Conservation (phyloP, 805 yeast genomes). For the Lipomyces lipofer region DNA sequence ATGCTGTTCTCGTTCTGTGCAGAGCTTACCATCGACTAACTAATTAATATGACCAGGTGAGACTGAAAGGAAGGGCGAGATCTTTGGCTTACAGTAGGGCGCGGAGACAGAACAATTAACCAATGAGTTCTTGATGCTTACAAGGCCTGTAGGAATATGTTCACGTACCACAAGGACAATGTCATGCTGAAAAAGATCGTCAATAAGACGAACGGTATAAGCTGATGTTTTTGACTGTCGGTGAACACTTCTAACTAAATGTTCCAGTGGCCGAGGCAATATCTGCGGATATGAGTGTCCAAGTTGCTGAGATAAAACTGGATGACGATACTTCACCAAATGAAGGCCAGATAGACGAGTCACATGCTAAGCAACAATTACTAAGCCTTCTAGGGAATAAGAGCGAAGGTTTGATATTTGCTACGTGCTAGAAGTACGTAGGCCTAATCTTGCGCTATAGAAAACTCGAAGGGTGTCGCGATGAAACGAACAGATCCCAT, state of each 20-base stretch:
- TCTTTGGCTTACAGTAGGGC: slow-evolving; percentile 18
- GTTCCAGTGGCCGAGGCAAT: slow-evolving; percentile 23
- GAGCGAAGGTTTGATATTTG: no score
- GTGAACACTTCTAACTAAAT: not conserved
- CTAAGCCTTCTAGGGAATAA: no score
- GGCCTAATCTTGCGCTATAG: no score
- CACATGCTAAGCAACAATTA: no score
- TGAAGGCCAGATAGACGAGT: no score
- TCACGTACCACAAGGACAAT: slow-evolving; percentile 3
- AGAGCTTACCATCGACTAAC: not conserved
- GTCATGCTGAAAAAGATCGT: slow-evolving; percentile 14
- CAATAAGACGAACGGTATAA: slow-evolving; percentile 17
- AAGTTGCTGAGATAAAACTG: slow-evolving; percentile 11
- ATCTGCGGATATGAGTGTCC: slow-evolving; percentile 8
- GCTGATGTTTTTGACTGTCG: not conserved
- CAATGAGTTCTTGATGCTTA: not conserved
- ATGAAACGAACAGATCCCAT: slow-evolving; percentile 21
- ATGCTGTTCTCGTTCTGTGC: not conserved
- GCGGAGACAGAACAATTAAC: no score
- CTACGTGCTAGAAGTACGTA: no score
- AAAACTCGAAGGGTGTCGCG: no score
- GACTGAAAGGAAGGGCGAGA: slow-evolving; percentile 14
- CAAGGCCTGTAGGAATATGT: slow-evolving; percentile 9
- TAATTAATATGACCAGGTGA: slow-evolving; percentile 2
- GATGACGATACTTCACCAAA: not conserved